Base-by-base conservation (phyloP, 768 basidiomycete genomes). In the Panus rudis region DNA sequence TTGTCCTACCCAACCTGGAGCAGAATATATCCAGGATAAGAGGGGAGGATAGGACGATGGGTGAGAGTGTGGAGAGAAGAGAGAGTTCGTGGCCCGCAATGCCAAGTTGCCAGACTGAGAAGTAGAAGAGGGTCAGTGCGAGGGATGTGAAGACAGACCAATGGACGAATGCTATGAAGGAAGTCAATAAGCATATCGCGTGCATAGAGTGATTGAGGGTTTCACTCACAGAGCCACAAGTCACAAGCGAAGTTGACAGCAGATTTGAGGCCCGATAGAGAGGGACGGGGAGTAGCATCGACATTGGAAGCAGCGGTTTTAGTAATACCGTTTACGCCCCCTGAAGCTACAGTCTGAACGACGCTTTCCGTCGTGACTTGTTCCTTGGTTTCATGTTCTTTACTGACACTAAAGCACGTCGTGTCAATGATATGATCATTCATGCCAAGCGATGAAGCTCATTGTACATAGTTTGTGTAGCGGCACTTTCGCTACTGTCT, bases 41-140 rank as follows among this genome's bases (percentile, higher is more conserved):
- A 1, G 67, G 52, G 31, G 74, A 59, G 0, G 72, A 66, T 11
- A 92, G 70, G 12, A 89, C 55, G 4, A 73, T 49, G 0, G 89
- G 87, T 0, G 90, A 79, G 21, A 93, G 72, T 6, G 79, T 77
- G 6, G 76, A 72, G 7, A 92, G 66, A 3, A 90, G 63, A 0
- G 89, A 75, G 13, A 88, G 68, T 57, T 94, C 92, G 26, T 82
- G 76, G 4, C 92, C 92, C 10, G 85, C 78, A 23, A 93, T 71
- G 21, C 84, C 88, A 14, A 92, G 79, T 56, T 89, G 75, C 91
- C 91, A 92, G 16, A 94, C 79, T 20, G 87, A 91, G 65, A 90
- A 93, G 63, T 92, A 93, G 67, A 93, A 93, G 3, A 93, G 68
- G 3, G 85, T 79, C 1, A 84, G 81, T 5, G 82, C 75, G 16